These are phyloP conservation scores for Zarea fungicola DNA, from an alignment of 2,329 filamentous ascomycete species.

Conservation along the genomic window DNA sequence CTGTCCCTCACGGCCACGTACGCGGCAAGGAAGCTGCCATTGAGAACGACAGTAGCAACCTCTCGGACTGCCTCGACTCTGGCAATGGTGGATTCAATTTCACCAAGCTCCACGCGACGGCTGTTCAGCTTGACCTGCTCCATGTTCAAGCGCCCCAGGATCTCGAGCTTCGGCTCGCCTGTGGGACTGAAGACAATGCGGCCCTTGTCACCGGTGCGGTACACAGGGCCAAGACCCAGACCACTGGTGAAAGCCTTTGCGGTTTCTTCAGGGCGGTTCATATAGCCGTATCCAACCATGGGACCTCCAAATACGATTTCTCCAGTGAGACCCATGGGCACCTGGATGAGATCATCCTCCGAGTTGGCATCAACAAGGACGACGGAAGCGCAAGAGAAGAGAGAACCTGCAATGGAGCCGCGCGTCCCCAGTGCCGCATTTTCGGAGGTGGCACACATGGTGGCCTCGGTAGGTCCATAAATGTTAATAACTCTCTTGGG, in stretches of 20 bases:
- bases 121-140: slow-evolving; percentile 13
- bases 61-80: slow-evolving; percentile 24
- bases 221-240: slow-evolving; percentile 2
- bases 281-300: slow-evolving; percentile 14
- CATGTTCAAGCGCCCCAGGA: slow-evolving; percentile 11
- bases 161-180: slow-evolving; percentile 11
- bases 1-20: slow-evolving; percentile 8
- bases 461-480: slow-evolving; percentile 14
- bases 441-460: slow-evolving; percentile 9
- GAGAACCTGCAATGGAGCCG: slow-evolving; percentile 6
- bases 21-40: slow-evolving; percentile 10
- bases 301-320: slow-evolving; percentile 23
- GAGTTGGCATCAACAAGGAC: slow-evolving; percentile 12
- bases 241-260: slow-evolving; percentile 6
- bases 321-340: slow-evolving; percentile 10
- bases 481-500: slow-evolving; percentile 11
- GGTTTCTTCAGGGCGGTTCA: slow-evolving; percentile 12
- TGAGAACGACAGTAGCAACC: slow-evolving; percentile 44
- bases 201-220: slow-evolving; percentile 12
- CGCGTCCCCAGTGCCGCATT: slow-evolving; percentile 7
- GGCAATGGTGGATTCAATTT: slow-evolving; percentile 9
- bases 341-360: slow-evolving; percentile 1
- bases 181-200: slow-evolving; percentile 8
- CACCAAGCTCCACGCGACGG: slow-evolving; percentile 10
- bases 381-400: slow-evolving; percentile 9